A percentile compares a stretch with the other conserved stretches of the same genome.
Evolutionary conservation across 2,329 filamentous ascomycete species (phyloP).

Genomic region (Exophiala alcalophila): DNA sequence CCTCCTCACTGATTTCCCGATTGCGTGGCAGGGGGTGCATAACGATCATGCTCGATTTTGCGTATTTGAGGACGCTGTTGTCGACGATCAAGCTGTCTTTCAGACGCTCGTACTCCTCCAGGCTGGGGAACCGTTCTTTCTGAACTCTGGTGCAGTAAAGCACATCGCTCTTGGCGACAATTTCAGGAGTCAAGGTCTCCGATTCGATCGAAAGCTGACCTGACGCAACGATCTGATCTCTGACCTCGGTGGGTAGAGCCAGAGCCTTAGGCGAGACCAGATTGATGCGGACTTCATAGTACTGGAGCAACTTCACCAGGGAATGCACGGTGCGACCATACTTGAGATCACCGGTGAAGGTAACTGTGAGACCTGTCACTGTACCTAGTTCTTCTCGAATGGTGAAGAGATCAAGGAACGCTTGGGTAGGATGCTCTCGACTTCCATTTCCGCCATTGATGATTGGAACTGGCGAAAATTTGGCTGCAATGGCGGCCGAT

Average conservation of each 20-base stretch:
- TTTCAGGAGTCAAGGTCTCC: constrained; percentile 77
- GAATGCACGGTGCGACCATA: constrained; percentile 96
- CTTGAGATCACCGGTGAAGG: constrained; percentile 87
- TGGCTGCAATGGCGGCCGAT: constrained; percentile 76
- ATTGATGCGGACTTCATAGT: constrained; percentile 94
- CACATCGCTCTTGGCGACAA: constrained; percentile 81
- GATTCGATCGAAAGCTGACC: constrained; percentile 76
- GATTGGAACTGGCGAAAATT: constrained; percentile 84
- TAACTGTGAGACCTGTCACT: constrained; percentile 91
- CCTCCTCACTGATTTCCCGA: constrained; percentile 88
- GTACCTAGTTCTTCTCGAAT: constrained; percentile 97
- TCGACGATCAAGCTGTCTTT: constrained; percentile 88
- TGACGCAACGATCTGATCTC: constrained; percentile 66
- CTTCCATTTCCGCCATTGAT: constrained; percentile 97
- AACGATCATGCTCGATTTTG: constrained; percentile 89
- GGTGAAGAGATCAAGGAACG: constrained; percentile 95
- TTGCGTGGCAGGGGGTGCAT: constrained; percentile 95
- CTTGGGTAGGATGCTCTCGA: constrained; percentile 94
- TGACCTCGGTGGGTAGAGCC: constrained; percentile 70
- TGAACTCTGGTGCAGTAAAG: constrained; percentile 97
- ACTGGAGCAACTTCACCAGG: constrained; percentile 84
- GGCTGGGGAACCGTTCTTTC: constrained; percentile 87
- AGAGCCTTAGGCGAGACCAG: constrained; percentile 81
- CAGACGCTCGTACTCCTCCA: constrained; percentile 76
- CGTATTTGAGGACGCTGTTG: constrained; percentile 82